Conservation (phyloP, 495 filamentous ascomycete species). For the Aspergillus cristatus region DNA sequence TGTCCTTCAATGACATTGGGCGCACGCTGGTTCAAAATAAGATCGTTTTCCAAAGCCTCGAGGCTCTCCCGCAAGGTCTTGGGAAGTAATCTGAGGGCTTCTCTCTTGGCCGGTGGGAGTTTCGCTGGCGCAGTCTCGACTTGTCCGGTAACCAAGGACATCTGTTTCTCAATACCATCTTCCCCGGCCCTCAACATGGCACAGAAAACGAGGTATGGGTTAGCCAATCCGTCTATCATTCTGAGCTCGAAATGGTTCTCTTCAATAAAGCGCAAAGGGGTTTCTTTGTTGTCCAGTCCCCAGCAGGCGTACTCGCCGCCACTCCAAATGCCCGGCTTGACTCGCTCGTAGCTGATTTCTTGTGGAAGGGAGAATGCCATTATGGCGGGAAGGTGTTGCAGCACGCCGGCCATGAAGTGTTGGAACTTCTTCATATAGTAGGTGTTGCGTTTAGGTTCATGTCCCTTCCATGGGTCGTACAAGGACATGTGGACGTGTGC, state of each 20-base stretch:
- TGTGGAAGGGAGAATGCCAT: slow-evolving; percentile 55
- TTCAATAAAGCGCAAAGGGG: slow-evolving; percentile 53
- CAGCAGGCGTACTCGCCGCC: slow-evolving; percentile 66
- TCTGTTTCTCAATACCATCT: slow-evolving; percentile 36
- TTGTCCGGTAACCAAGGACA: slow-evolving; percentile 36
- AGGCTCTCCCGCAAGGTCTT: slow-evolving; percentile 45
- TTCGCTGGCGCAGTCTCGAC: slow-evolving; percentile 43
- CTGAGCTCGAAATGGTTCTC: slow-evolving; percentile 63
- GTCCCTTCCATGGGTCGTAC: slow-evolving; percentile 11
- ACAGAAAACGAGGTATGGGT: slow-evolving; percentile 58
- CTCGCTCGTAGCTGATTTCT: slow-evolving; percentile 50
- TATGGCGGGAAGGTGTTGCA: slow-evolving; percentile 56
- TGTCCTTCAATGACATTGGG: too few relatives aligned
- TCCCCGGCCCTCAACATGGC: slow-evolving; percentile 52
- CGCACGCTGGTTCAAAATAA: slow-evolving; percentile 1
- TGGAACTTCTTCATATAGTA: slow-evolving; percentile 15
- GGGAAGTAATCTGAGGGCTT: slow-evolving; percentile 45
- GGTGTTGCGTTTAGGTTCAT: slow-evolving; percentile 20
- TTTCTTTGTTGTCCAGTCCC: slow-evolving; percentile 70
- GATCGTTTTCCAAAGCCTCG: slow-evolving; percentile 34
- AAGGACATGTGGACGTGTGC: slow-evolving; percentile 63
- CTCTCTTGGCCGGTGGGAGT: slow-evolving; percentile 40
- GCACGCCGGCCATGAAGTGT: slow-evolving; percentile 57
- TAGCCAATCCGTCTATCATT: slow-evolving; percentile 61
- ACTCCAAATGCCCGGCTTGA: slow-evolving; percentile 58